Percentiles rank a stretch among this genome's conserved stretches.
Evolutionary conservation across 2,329 filamentous ascomycete genomes (phyloP).

Genomic region (Pseudocercospora fijiensis): DNA sequence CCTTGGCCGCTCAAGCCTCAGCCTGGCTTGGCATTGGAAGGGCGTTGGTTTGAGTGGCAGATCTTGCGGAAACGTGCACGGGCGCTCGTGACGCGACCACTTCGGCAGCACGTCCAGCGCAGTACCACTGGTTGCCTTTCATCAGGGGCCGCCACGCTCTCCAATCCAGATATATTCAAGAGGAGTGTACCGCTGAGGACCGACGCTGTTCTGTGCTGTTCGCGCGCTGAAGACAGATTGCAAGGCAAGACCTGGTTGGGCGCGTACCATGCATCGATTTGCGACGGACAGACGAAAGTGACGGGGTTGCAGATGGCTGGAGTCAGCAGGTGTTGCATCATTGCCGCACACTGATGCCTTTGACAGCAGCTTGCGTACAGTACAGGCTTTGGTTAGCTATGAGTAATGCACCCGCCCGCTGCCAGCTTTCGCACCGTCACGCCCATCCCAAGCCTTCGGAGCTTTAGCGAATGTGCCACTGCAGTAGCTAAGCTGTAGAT

Average conservation of each 20-base stretch:
- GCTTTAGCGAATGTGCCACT: conserved; percentile 2
- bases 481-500: conserved; percentile 6
- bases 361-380: not conserved
- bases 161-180: not conserved
- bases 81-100: conserved; percentile 6
- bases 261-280: too few relatives aligned
- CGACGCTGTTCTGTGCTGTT: not conserved
- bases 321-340: not conserved
- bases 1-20: not conserved
- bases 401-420: not conserved
- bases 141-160: not conserved
- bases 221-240: not conserved
- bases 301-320: not conserved
- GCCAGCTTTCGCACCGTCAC: not conserved
- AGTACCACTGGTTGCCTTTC: not conserved
- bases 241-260: too few relatives aligned
- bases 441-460: not conserved
- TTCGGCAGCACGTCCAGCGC: conserved; percentile 3
- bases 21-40: not conserved
- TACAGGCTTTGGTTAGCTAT: not conserved
- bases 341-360: not conserved
- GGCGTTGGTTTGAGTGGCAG: not conserved
- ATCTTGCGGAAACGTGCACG: conserved; percentile 2
- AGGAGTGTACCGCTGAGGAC: not conserved
- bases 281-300: too few relatives aligned